Base-by-base conservation (phyloP, 805 yeast species). In the Saccharomyces eubayanus region DNA sequence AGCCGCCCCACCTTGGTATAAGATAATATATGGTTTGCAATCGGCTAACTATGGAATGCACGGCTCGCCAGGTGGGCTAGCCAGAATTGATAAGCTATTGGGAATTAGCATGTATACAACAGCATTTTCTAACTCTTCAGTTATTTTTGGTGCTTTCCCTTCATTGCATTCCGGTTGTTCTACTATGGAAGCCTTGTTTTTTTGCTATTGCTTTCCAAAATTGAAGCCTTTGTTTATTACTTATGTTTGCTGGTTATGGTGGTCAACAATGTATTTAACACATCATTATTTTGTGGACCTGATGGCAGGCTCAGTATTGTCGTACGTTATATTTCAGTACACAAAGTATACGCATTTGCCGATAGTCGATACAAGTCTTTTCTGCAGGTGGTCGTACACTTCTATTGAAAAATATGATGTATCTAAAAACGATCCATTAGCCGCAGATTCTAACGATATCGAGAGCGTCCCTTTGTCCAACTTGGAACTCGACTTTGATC, bases 1-100 rank as follows among this genome's bases (percentile, higher is more conserved):
- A 5, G 88, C 94, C 50, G 97, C 98, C 52, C 96, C 99, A 12
- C 99, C 99, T 20, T 92, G 99, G 99, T 92, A 92, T 68, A 87
- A 88, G 63, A 82, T 82, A 55, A 69, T 84, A 49, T 85, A 92
- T 66, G 97, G 96, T 1, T 77, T 91, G 55, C 85, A 81, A 52
- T 94, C 96, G 30, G 98, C 98, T 2, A 82, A 89, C 71, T 92
- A 92, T 70, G 75, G 84, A 52, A 90, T 92, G 96, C 76, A 77
- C 49, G 99, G 98, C 11, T 86, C 96, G 1, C 96, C 99, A 0
- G 99, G 98, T 61, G 99, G 99, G 0, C 77, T 92, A 57, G 92
- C 83, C 11, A 79, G 98, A 62, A 89, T 92, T 54, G 99, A 92
- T 70, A 67, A 74, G 55, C 66, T 94, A 47, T 71, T 92, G 43